Evolutionary conservation across 1,139 yeast genomes (phyloP).

Genomic region (Candida sanyaensis): DNA sequence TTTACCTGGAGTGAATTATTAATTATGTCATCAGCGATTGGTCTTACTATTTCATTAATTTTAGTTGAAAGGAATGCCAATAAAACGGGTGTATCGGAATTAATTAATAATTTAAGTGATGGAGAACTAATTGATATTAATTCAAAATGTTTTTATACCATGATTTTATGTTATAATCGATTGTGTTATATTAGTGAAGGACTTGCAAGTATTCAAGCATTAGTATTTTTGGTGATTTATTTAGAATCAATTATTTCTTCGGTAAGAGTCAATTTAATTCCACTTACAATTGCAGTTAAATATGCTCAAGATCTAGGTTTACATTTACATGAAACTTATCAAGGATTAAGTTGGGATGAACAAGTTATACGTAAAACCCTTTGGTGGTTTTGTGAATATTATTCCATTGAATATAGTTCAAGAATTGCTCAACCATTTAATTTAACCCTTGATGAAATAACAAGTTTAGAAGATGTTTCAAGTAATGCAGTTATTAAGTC

Average conservation of each 20-base stretch:
- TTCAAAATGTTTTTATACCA: conserved; percentile 29
- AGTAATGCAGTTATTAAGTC: conserved; percentile 7
- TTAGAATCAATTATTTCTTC: conserved; percentile 43
- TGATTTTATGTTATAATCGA: conserved; percentile 49
- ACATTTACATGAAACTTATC: conserved; percentile 56
- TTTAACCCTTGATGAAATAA: conserved; percentile 50
- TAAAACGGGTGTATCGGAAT: conserved; percentile 8
- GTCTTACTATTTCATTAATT: conserved; percentile 7
- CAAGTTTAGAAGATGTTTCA: conserved; percentile 20
- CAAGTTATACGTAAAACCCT: conserved; percentile 37
- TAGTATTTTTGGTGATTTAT: conserved; percentile 45
- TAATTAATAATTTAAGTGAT: conserved; percentile 10
- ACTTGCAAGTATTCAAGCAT: conserved; percentile 47
- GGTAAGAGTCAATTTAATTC: conserved; percentile 43
- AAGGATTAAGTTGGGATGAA: conserved; percentile 40
- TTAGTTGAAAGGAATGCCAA: conserved; percentile 11
- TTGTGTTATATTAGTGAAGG: conserved; percentile 52
- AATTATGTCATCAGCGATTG: conserved; percentile 10
- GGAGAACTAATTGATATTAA: conserved; percentile 23
- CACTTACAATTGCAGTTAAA: conserved; percentile 56
- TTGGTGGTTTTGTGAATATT: conserved; percentile 58
- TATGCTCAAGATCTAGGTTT: conserved; percentile 66
- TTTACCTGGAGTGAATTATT: conserved; percentile 11
- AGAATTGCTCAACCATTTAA: conserved; percentile 61
- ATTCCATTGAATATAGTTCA: conserved; percentile 55